Percentiles rank a stretch among this genome's conserved stretches.
Evolutionary conservation across 441 rosid genomes (phyloP).

Genomic region (Dalechampia spathulata): DNA sequence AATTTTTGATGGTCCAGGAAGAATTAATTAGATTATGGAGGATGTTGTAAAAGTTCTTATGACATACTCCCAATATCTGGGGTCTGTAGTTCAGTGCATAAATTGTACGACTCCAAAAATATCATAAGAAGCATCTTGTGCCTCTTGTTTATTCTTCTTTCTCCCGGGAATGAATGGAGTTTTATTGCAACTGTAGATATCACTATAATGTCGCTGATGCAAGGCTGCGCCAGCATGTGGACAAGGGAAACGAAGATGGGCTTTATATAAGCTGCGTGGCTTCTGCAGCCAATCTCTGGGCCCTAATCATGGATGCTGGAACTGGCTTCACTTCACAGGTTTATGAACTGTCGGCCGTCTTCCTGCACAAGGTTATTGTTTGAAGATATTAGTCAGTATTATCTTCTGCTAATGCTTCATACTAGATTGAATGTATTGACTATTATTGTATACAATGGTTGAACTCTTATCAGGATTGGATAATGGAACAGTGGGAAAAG

Average conservation of each 20-base stretch:
- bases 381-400: slow-evolving; percentile 8
- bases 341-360: slow-evolving; percentile 62
- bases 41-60: too few species aligned
- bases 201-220: slow-evolving; percentile 89
- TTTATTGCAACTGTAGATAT: slow-evolving; percentile 46
- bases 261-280: slow-evolving; percentile 84
- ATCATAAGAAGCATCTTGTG: too few species aligned
- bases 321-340: slow-evolving; percentile 83
- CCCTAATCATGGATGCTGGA: slow-evolving; percentile 94
- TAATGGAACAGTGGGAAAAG: slow-evolving; percentile 86
- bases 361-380: slow-evolving; percentile 72
- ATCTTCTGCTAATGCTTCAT: slow-evolving; percentile 6
- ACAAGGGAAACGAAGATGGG: slow-evolving; percentile 87
- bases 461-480: slow-evolving; percentile 62
- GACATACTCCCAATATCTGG: too few species aligned
- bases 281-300: slow-evolving; percentile 81
- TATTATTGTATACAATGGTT: slow-evolving; percentile 3
- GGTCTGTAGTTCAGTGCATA: too few species aligned
- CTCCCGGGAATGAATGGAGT: too few species aligned
- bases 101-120: too few species aligned
- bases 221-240: slow-evolving; percentile 74
- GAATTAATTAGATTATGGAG: too few species aligned
- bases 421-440: slow-evolving; percentile 6
- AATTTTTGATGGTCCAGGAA: too few species aligned
- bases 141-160: too few species aligned